These are phyloP conservation scores for Articulospora tetracladia DNA, from an alignment of 495 filamentous ascomycete genomes.

Conservation along the genomic window DNA sequence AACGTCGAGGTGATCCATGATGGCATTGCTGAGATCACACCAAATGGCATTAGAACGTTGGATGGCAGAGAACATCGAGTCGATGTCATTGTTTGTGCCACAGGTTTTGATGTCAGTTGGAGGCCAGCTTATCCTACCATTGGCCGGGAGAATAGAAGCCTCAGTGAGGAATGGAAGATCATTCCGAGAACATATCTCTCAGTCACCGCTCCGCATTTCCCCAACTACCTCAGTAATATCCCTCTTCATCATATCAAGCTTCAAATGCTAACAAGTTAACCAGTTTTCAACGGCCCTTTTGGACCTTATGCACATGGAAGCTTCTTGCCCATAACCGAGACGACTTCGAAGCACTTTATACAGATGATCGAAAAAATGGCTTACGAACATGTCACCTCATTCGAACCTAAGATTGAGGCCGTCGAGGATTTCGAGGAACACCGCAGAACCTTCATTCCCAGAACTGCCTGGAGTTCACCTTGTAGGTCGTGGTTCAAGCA, in stretches of 20 bases:
- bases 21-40: conserved; percentile 40
- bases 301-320: background rate
- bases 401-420: background rate
- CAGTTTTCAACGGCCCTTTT: background rate
- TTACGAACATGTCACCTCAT: background rate
- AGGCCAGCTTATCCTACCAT: background rate
- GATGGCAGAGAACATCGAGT: conserved; percentile 26
- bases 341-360: background rate
- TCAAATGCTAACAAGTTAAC: background rate
- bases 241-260: background rate
- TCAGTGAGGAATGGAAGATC: background rate
- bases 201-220: background rate
- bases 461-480: background rate
- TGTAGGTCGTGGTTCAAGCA: conserved; percentile 29
- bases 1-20: conserved; percentile 51
- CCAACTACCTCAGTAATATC: background rate
- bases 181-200: background rate
- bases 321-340: background rate
- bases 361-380: background rate
- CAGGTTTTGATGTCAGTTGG: conserved; percentile 28
- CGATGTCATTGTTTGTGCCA: conserved; percentile 48
- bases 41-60: conserved; percentile 32
- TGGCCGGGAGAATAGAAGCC: background rate
- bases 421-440: background rate
- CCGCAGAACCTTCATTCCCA: background rate